phyloP scores from a whole-genome alignment of 306 rosid species.

The Rosa rugosa region DNA sequence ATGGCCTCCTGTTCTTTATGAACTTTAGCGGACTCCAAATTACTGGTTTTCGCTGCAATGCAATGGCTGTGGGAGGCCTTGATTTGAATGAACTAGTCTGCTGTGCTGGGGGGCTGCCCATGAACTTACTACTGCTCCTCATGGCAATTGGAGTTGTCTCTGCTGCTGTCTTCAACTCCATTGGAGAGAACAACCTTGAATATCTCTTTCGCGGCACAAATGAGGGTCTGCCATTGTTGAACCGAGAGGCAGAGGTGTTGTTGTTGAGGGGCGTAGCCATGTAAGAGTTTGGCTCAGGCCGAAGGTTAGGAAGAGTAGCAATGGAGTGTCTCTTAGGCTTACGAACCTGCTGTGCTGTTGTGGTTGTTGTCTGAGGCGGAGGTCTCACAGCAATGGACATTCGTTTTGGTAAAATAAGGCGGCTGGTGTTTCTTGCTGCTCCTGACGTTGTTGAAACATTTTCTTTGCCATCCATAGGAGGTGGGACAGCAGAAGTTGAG shows the following conservation, averaged over 20 bases:
- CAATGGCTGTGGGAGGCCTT: slow-evolving; percentile 48
- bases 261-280: slow-evolving; percentile 64
- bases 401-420: slow-evolving; percentile 50
- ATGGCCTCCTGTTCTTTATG: slow-evolving; percentile 62
- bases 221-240: slow-evolving; percentile 44
- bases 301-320: slow-evolving; percentile 65
- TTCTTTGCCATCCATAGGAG: slow-evolving; percentile 60
- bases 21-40: slow-evolving; percentile 88
- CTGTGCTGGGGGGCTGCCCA: slow-evolving; percentile 70
- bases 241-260: slow-evolving; percentile 47
- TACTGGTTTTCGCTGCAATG: slow-evolving; percentile 59
- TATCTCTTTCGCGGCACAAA: slow-evolving; percentile 55
- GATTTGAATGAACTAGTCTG: slow-evolving; percentile 40
- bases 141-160: slow-evolving; percentile 64
- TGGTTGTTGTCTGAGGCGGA: slow-evolving; percentile 26
- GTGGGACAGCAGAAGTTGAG: slow-evolving; percentile 21
- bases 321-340: slow-evolving; percentile 88
- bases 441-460: slow-evolving; percentile 44
- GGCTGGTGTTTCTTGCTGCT: slow-evolving; percentile 32
- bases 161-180: slow-evolving; percentile 47
- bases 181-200: slow-evolving; percentile 72
- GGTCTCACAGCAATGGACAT: slow-evolving; percentile 68
- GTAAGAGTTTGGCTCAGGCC: slow-evolving; percentile 54
- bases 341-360: slow-evolving; percentile 38
- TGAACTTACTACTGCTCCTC: slow-evolving; percentile 77